A percentile compares a stretch with the other conserved stretches of the same genome.
Conservation (phyloP, 108 stramenopile genomes). For the Stephanodiscus minutulus region DNA sequence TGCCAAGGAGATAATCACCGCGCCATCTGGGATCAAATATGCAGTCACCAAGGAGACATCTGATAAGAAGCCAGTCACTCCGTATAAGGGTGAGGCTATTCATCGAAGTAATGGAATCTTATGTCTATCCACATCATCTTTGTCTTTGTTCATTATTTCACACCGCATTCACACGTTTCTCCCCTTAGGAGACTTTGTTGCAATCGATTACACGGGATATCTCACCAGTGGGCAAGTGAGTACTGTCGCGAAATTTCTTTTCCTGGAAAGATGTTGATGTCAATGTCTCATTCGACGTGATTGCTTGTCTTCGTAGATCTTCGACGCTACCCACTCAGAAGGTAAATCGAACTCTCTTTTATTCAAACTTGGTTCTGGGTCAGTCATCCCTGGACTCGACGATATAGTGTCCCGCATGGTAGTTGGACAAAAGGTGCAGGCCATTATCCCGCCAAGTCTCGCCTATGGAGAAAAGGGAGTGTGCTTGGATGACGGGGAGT, state of each 20-base stretch:
- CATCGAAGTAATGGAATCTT: not conserved
- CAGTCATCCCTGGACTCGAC: slow-evolving; percentile 79
- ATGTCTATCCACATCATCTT: not conserved
- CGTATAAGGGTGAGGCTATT: slow-evolving; percentile 30
- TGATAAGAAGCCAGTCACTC: slow-evolving; percentile 47
- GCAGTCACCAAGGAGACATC: slow-evolving; percentile 57
- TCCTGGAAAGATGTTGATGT: not conserved
- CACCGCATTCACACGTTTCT: not conserved
- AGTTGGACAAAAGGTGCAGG: slow-evolving; percentile 85
- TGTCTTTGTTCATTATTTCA: not conserved
- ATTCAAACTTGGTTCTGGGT: slow-evolving; percentile 75
- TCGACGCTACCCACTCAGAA: slow-evolving; percentile 85
- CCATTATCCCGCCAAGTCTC: slow-evolving; percentile 81
- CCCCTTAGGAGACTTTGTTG: slow-evolving; percentile 70
- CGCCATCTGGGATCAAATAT: slow-evolving; percentile 74
- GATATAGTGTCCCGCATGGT: slow-evolving; percentile 76
- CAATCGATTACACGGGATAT: slow-evolving; percentile 89
- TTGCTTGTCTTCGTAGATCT: slow-evolving; percentile 46
- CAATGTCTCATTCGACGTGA: not conserved
- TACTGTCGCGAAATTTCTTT: not conserved
- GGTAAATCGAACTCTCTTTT: slow-evolving; percentile 77
- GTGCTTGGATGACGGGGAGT: slow-evolving; percentile 83
- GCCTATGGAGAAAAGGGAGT: slow-evolving; percentile 85
- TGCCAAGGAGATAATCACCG: slow-evolving; percentile 62
- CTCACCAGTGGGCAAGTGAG: slow-evolving; percentile 64